Base-by-base conservation (phyloP, 352 stramenopile species). In the Phytophthora cajani region DNA sequence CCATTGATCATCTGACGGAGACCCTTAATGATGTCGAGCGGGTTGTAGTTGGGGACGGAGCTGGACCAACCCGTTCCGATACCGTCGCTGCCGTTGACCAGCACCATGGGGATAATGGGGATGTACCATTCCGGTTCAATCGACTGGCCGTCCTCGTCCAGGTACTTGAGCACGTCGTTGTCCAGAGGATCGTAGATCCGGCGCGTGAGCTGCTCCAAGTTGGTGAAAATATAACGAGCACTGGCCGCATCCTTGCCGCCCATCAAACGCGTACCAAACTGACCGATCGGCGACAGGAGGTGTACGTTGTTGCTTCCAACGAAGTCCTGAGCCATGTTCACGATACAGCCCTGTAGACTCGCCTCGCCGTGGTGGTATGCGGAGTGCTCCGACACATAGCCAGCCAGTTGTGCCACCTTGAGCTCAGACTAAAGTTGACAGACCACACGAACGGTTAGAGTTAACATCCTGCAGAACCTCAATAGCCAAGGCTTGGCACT, bases 281-380 rank as follows among this genome's bases (percentile, higher is more conserved):
- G 97, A 64, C 98, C 98, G 46, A 92, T 96, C 4, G 98, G 97
- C 4, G 90, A 94, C 16, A 99, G 78, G 10, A 99, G 82, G 62
- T 98, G 96, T 10, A 99, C 85, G 77, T 99, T 99, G 80, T 99
- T 99, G 61, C 96, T 99, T 23, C 98, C 97, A 27, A 99, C 95
- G 79, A 98, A 99, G 77, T 99, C 93, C 76, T 99, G 98, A 0
- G 97, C 97, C 97, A 99, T 99, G 60, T 96, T 96, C 64, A 99
- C 92, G 64, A 99, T 98, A 68, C 97, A 99, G 47, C 90, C 84
- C 53, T 98, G 85, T 47, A 99, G 77, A 71, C 92, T 98, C 33
- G 85, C 81, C 80, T 99, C 97, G 36, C 98, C 98, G 71, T 99
- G 98, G 77, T 99, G 98, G 82, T 99, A 99, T 4, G 98, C 97